These are phyloP conservation scores for Fusarium praegraminearum DNA, from an alignment of 2,329 filamentous ascomycete species.

Conservation along the genomic window DNA sequence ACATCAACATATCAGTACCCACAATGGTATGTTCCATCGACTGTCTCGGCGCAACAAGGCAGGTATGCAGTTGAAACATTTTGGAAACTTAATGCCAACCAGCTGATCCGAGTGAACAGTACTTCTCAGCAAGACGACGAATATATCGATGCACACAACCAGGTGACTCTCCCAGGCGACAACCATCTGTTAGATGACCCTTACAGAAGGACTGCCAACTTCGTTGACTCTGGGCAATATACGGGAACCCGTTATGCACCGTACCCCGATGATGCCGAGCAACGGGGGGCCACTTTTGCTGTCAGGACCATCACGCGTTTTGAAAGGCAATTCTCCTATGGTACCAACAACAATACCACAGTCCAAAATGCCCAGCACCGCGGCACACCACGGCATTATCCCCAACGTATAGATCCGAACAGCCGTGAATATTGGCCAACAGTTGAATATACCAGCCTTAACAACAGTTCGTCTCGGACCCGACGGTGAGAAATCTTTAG, in stretches of 20 bases:
- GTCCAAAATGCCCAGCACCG: background rate
- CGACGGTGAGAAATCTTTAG: background rate
- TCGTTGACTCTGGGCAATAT: slow-evolving; percentile 1
- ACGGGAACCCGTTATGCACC: background rate
- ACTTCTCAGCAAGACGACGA: background rate
- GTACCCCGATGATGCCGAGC: slow-evolving; percentile 1
- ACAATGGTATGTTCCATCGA: slow-evolving; percentile 6
- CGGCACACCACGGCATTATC: background rate
- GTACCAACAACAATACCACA: background rate
- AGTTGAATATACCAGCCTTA: background rate
- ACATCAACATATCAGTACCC: background rate
- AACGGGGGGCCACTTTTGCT: background rate
- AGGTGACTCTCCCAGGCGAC: slow-evolving; percentile 8
- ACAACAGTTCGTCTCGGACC: background rate
- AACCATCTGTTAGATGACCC: background rate
- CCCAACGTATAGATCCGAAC: background rate
- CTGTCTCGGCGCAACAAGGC: slow-evolving; percentile 20
- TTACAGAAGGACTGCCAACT: slow-evolving; percentile 7
- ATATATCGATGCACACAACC: background rate
- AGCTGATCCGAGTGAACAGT: slow-evolving; percentile 8
- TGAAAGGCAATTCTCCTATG: slow-evolving; percentile 7
- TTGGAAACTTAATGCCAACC: background rate
- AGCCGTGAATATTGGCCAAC: background rate
- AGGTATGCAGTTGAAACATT: slow-evolving; percentile 12
- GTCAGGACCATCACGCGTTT: slow-evolving; percentile 9